phyloP scores from a whole-genome alignment of 176 grass and related monocot genomes.

The Chrysopogon serrulatus region DNA sequence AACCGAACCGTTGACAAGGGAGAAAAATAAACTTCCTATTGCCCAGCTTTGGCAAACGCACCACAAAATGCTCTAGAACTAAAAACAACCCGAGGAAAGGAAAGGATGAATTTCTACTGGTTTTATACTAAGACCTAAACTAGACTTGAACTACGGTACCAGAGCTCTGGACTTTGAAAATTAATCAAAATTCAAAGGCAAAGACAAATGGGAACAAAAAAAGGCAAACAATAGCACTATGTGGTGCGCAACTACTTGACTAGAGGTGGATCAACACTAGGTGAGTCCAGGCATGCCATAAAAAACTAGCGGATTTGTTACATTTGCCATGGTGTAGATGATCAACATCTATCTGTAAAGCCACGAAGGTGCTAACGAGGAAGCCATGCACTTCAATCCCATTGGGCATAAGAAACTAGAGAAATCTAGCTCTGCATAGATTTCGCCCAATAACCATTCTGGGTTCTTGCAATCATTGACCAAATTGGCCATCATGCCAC shows the following conservation, averaged over 20 bases:
- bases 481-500: not conserved
- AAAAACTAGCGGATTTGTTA: not conserved
- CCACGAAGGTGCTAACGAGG: not conserved
- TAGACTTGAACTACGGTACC: slow-evolving; percentile 26
- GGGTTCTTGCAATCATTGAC: slow-evolving; percentile 3
- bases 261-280: slow-evolving; percentile 7
- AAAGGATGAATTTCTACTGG: not conserved
- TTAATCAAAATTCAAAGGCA: slow-evolving; percentile 1
- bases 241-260: not conserved
- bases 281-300: slow-evolving; percentile 13
- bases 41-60: slow-evolving; percentile 11
- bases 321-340: not conserved
- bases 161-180: not conserved
- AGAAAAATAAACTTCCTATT: slow-evolving; percentile 12
- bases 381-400: not conserved
- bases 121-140: slow-evolving; percentile 20
- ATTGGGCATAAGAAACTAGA: not conserved
- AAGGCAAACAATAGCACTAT: not conserved
- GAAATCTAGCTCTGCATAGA: not conserved
- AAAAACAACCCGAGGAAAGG: slow-evolving; percentile 20
- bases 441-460: not conserved
- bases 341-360: slow-evolving; percentile 2
- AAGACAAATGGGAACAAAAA: slow-evolving; percentile 2
- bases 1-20: slow-evolving; percentile 1
- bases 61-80: slow-evolving; percentile 25